Conservation (phyloP, 805 yeast species). For the Ogataea wickerhamii region DNA sequence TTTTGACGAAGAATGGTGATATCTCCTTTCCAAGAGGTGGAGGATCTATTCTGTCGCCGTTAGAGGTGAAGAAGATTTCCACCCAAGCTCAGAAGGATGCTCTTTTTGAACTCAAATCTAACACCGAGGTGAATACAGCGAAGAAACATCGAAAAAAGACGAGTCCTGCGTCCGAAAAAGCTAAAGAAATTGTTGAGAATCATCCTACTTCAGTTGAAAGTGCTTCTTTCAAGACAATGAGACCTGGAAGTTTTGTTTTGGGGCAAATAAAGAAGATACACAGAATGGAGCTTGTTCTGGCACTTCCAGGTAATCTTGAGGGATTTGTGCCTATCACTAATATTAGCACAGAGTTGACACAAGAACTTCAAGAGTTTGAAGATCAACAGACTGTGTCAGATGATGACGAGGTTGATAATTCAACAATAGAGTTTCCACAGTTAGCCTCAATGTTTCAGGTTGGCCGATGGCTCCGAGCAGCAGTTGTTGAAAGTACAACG, state of each 20-base stretch:
- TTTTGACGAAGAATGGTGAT: slow-evolving; percentile 36
- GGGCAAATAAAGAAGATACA: slow-evolving; percentile 70
- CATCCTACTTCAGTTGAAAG: slow-evolving; percentile 51
- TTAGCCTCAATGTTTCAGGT: slow-evolving; percentile 50
- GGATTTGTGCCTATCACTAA: slow-evolving; percentile 78
- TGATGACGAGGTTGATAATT: slow-evolving; percentile 17
- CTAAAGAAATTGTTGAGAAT: slow-evolving; percentile 26
- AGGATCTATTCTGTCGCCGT: slow-evolving; percentile 74
- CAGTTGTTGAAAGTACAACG: slow-evolving; percentile 53
- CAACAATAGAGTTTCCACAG: slow-evolving; percentile 49
- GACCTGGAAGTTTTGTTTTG: slow-evolving; percentile 68
- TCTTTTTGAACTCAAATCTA: slow-evolving; percentile 45
- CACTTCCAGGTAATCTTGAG: slow-evolving; percentile 75
- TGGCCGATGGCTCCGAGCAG: slow-evolving; percentile 88
- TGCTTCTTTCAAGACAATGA: slow-evolving; percentile 56
- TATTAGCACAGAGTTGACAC: slow-evolving; percentile 61
- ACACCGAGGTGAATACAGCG: slow-evolving; percentile 7
- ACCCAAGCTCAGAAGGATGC: slow-evolving; percentile 91
- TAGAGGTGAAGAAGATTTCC: slow-evolving; percentile 89
- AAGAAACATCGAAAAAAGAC: slow-evolving; percentile 25
- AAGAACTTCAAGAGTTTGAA: slow-evolving; percentile 53
- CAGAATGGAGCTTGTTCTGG: slow-evolving; percentile 59
- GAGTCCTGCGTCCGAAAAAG: slow-evolving; percentile 28
- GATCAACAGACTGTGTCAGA: slow-evolving; percentile 41
- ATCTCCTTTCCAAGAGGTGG: slow-evolving; percentile 95